These are phyloP conservation scores for Dendrobium nobile DNA, from an alignment of 106 monocot species.

Conservation along the genomic window DNA sequence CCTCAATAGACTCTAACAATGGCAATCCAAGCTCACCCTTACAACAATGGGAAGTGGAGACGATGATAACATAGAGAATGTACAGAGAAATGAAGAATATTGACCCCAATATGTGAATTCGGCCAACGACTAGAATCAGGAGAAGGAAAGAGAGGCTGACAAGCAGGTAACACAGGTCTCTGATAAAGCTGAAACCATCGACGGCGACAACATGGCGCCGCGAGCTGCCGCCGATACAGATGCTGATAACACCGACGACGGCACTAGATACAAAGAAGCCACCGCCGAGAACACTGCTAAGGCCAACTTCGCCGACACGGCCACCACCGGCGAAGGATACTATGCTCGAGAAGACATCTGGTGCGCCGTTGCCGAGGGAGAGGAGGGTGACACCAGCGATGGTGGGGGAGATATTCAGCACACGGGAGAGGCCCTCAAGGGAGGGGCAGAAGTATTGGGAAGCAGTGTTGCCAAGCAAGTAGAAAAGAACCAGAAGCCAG, in stretches of 20 bases:
- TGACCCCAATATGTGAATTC: conserved; percentile 32
- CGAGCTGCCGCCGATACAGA: background rate
- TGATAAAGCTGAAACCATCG: conserved; percentile 14
- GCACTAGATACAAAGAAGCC: conserved; percentile 51
- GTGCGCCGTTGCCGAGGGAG: conserved; percentile 38
- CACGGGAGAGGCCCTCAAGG: conserved; percentile 27
- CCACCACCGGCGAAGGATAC: conserved; percentile 17
- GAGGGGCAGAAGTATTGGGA: conserved; percentile 42
- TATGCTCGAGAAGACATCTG: conserved; percentile 32
- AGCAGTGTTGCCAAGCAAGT: conserved; percentile 36
- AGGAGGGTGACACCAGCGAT: conserved; percentile 42
- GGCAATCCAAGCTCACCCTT: conserved; percentile 10
- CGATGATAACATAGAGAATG: conserved; percentile 33
- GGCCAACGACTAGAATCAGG: conserved; percentile 26
- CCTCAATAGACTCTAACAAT: background rate
- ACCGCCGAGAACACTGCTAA: conserved; percentile 52
- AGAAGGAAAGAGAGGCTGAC: conserved; percentile 21
- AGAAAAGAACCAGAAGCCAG: conserved; percentile 37
- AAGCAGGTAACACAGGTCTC: conserved; percentile 27
- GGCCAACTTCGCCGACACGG: conserved; percentile 27
- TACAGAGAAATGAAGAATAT: conserved; percentile 32
- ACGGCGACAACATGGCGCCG: background rate
- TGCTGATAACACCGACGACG: conserved; percentile 17
- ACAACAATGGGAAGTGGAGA: conserved; percentile 15
- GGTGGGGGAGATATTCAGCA: conserved; percentile 28